Percentiles rank a stretch among this genome's conserved stretches.
phyloP scores from a whole-genome alignment of 139 green algal species.

The Chlamydomonas sphaeroides region DNA sequence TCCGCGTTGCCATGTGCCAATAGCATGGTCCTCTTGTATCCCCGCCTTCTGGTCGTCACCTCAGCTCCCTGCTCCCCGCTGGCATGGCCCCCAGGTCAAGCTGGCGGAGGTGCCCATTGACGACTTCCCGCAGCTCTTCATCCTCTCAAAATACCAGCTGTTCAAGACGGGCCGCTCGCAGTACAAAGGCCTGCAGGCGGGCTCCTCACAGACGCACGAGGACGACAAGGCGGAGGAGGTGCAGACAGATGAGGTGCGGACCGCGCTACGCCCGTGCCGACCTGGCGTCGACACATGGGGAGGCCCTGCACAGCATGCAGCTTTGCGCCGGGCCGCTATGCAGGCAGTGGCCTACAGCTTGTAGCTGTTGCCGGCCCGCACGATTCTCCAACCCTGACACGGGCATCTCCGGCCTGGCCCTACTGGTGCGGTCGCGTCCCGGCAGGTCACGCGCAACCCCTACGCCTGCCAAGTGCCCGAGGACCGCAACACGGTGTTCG shows the following conservation, averaged over 20 bases:
- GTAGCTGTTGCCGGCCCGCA: too few species aligned
- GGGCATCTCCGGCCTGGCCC: neutral
- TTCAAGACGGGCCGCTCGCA: slow-evolving; percentile 43
- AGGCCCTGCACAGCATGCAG: too few species aligned
- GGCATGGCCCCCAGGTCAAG: neutral
- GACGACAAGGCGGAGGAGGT: slow-evolving; percentile 64
- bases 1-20: too few species aligned
- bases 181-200: slow-evolving; percentile 43
- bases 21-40: too few species aligned
- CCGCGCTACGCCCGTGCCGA: too few species aligned
- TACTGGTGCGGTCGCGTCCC: too few species aligned
- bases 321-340: too few species aligned
- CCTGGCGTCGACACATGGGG: too few species aligned
- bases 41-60: too few species aligned
- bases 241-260: slow-evolving; percentile 66
- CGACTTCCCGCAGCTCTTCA: slow-evolving; percentile 32
- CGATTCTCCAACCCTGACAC: neutral
- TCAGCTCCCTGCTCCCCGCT: too few species aligned
- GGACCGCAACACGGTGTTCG: slow-evolving; percentile 28
- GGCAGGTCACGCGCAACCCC: neutral
- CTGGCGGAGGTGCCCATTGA: slow-evolving; percentile 48
- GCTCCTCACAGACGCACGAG: slow-evolving; percentile 54
- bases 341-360: too few species aligned
- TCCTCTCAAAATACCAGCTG: slow-evolving; percentile 48
- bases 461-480: slow-evolving; percentile 47